Evolutionary conservation across 2,329 filamentous ascomycete genomes (phyloP).

Genomic region (Trichoderma sp.): DNA sequence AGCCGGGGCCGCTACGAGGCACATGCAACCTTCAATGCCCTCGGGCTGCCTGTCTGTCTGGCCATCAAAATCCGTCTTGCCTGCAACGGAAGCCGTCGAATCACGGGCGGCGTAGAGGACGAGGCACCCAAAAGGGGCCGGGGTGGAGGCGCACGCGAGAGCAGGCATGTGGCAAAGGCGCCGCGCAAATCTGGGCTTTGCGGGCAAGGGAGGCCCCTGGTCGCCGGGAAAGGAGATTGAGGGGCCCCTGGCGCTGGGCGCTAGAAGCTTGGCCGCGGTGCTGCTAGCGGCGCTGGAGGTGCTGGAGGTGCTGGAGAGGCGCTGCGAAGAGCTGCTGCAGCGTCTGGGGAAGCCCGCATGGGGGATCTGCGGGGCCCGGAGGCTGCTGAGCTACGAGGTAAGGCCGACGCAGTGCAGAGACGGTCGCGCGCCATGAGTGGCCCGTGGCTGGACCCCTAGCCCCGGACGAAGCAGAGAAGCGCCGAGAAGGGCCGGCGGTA

Average conservation of each 20-base stretch:
- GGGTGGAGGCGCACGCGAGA: slow-evolving; percentile 26
- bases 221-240: slow-evolving; percentile 14
- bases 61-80: neutral
- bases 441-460: slow-evolving; percentile 17
- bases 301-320: neutral
- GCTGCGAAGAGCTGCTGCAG: neutral
- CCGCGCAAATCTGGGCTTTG: neutral
- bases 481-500: slow-evolving; percentile 43
- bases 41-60: too few species aligned
- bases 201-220: slow-evolving; percentile 6
- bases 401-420: slow-evolving; percentile 35
- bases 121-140: slow-evolving; percentile 1
- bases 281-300: neutral
- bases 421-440: slow-evolving; percentile 9
- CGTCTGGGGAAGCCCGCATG: slow-evolving; percentile 40
- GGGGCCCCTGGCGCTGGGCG: slow-evolving; percentile 5
- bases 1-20: neutral
- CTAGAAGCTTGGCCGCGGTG: neutral
- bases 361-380: slow-evolving; percentile 29
- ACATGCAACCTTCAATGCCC: neutral
- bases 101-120: neutral
- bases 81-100: neutral
- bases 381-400: slow-evolving; percentile 40
- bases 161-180: slow-evolving; percentile 18
- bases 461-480: slow-evolving; percentile 38